Conservation (phyloP, 1,284 basidiomycete species). For the Trichosporon inkin region DNA sequence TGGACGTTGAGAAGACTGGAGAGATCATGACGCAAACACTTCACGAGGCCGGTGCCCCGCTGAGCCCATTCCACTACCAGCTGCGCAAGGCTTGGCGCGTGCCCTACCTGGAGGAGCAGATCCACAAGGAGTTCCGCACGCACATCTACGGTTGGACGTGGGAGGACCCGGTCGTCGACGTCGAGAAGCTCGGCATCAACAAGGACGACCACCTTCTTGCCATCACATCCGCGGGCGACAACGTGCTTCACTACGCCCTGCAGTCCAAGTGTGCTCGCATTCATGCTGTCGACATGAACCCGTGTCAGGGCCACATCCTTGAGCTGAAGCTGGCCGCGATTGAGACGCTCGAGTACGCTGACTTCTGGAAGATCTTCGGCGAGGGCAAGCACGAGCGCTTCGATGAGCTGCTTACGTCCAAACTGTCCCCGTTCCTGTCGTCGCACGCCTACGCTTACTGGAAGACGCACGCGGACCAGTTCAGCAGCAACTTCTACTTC, state of each 20-base stretch:
- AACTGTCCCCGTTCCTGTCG: constrained; percentile 68
- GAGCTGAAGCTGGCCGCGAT: constrained; percentile 73
- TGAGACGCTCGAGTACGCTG: constrained; percentile 60
- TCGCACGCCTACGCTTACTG: constrained; percentile 59
- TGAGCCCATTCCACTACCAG: constrained; percentile 74
- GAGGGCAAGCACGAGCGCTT: constrained; percentile 63
- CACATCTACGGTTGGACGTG: constrained; percentile 70
- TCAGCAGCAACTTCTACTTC: constrained; percentile 66
- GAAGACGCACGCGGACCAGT: constrained; percentile 63
- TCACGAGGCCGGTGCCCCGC: constrained; percentile 58
- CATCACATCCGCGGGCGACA: constrained; percentile 77
- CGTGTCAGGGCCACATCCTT: constrained; percentile 68
- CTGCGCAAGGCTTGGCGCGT: constrained; percentile 63
- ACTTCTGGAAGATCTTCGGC: constrained; percentile 72
- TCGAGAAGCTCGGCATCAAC: constrained; percentile 62
- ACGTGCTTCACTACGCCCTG: constrained; percentile 75
- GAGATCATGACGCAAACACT: constrained; percentile 42
- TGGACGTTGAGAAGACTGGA: neutral
- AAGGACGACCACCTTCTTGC: constrained; percentile 66
- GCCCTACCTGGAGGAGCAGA: constrained; percentile 69
- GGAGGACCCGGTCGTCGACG: constrained; percentile 77
- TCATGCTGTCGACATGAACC: constrained; percentile 63
- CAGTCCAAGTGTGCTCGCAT: constrained; percentile 62
- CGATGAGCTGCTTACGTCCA: constrained; percentile 61
- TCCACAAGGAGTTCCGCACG: constrained; percentile 71